Evolutionary conservation across 1,139 yeast genomes (phyloP).

Genomic region (Kurtzmaniella quercitrusa): DNA sequence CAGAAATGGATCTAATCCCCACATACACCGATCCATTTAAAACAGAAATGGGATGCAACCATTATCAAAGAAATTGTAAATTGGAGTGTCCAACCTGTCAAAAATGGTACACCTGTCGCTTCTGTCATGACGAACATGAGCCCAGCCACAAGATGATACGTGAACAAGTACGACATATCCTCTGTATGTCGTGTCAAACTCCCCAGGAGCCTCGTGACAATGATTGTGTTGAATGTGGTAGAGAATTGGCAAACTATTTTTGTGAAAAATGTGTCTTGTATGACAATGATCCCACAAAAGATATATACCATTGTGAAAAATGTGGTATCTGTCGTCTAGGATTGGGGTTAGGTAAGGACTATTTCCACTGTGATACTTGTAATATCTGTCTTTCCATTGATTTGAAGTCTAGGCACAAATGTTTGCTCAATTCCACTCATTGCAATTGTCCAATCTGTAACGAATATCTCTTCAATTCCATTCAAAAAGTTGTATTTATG

Average conservation of each 20-base stretch:
- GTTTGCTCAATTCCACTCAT: conserved; percentile 83
- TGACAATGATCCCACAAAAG: conserved; percentile 76
- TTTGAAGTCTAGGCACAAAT: conserved; percentile 70
- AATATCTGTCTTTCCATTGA: conserved; percentile 85
- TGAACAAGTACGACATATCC: conserved; percentile 57
- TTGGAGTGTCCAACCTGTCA: conserved; percentile 73
- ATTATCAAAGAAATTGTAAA: conserved; percentile 81
- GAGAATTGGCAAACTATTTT: conserved; percentile 67
- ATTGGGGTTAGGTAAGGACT: conserved; percentile 80
- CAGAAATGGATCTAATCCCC: conserved; percentile 38
- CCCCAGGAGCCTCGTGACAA: conserved; percentile 69
- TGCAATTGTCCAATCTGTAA: conserved; percentile 93
- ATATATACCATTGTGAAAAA: conserved; percentile 86
- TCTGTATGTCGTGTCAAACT: conserved; percentile 76
- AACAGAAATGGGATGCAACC: conserved; percentile 67
- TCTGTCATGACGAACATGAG: conserved; percentile 68
- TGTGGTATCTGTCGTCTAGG: conserved; percentile 94
- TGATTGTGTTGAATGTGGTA: conserved; percentile 64
- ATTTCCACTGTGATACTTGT: conserved; percentile 88
- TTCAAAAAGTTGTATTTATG: conserved; percentile 85
- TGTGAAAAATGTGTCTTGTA: conserved; percentile 76
- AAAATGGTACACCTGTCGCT: conserved; percentile 76
- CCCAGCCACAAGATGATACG: conserved; percentile 59
- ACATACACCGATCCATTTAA: conserved; percentile 17
- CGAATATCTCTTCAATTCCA: conserved; percentile 86